Percentiles rank a stretch among this genome's conserved stretches.
Evolutionary conservation across 768 basidiomycete genomes (phyloP).

Genomic region (Sistotremastrum suecicum): DNA sequence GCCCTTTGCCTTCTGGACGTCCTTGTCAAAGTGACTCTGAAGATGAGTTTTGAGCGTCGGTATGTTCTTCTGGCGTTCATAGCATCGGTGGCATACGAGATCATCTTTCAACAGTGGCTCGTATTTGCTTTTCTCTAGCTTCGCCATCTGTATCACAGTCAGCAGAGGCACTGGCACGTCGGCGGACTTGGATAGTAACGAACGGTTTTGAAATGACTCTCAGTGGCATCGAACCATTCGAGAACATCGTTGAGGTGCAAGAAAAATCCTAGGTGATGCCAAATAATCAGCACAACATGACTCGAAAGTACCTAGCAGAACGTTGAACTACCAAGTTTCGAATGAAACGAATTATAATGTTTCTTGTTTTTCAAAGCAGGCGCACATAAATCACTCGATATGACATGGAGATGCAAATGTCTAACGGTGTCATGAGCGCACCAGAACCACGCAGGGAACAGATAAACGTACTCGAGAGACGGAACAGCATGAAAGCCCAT

Average conservation of each 20-base stretch:
- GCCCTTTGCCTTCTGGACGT: constrained; percentile 14
- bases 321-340: constrained; percentile 25
- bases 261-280: constrained; percentile 47
- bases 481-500: constrained; percentile 76
- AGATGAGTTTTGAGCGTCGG: constrained; percentile 65
- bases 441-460: background rate
- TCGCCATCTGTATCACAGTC: constrained; percentile 32
- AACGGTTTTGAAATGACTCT: constrained; percentile 38
- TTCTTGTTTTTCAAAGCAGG: constrained; percentile 70
- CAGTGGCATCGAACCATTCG: constrained; percentile 61
- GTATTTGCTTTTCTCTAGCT: constrained; percentile 36
- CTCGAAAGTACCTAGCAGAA: no score
- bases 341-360: constrained; percentile 87
- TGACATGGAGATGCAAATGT: constrained; percentile 74
- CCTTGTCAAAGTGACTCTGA: constrained; percentile 53
- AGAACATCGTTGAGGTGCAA: constrained; percentile 64
- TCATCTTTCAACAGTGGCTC: constrained; percentile 54
- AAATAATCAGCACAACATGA: no score
- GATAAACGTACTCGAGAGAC: constrained; percentile 62
- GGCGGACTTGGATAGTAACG: constrained; percentile 11
- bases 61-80: constrained; percentile 48
- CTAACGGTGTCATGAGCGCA: constrained; percentile 20
- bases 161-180: constrained; percentile 1
- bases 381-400: constrained; percentile 66
- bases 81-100: constrained; percentile 61